Evolutionary conservation across 2,329 filamentous ascomycete species (phyloP).

Genomic region (Botrytis porri): DNA sequence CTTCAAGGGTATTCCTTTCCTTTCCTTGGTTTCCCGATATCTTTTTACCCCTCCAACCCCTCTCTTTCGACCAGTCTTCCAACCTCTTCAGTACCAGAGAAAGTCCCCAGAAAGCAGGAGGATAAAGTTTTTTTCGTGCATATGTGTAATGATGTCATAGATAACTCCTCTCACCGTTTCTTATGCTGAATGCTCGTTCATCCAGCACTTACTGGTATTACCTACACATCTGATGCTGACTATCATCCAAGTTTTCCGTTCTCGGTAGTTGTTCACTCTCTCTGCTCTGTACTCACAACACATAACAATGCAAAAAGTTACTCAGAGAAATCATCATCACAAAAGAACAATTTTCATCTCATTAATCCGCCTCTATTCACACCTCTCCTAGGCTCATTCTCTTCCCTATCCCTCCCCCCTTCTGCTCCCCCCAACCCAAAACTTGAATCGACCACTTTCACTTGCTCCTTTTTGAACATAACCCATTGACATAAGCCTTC

Average conservation of each 20-base stretch:
- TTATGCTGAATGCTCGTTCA: background rate
- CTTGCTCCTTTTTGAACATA: slow-evolving; percentile 1
- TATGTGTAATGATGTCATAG: background rate
- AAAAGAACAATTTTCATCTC: slow-evolving; percentile 4
- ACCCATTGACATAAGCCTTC: background rate
- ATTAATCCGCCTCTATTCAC: slow-evolving; percentile 9
- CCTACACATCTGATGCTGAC: background rate
- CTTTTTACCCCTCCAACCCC: background rate
- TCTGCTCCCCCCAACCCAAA: background rate
- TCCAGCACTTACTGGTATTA: background rate
- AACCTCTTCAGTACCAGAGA: background rate
- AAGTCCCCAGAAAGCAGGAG: background rate
- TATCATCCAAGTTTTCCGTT: background rate
- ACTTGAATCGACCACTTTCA: slow-evolving; percentile 4
- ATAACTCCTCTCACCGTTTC: background rate
- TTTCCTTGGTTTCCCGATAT: background rate
- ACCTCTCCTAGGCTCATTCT: background rate
- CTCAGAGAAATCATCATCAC: background rate
- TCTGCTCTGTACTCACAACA: background rate
- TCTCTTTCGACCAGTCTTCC: background rate
- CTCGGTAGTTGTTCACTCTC: background rate
- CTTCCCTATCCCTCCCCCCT: background rate
- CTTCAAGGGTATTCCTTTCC: background rate
- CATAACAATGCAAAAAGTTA: background rate
- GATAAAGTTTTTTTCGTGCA: background rate